Evolutionary conservation across 1,139 yeast genomes (phyloP), one percentile per base, ranked within the genome.

Genomic region (Torulaspora pretoriensis): DNA sequence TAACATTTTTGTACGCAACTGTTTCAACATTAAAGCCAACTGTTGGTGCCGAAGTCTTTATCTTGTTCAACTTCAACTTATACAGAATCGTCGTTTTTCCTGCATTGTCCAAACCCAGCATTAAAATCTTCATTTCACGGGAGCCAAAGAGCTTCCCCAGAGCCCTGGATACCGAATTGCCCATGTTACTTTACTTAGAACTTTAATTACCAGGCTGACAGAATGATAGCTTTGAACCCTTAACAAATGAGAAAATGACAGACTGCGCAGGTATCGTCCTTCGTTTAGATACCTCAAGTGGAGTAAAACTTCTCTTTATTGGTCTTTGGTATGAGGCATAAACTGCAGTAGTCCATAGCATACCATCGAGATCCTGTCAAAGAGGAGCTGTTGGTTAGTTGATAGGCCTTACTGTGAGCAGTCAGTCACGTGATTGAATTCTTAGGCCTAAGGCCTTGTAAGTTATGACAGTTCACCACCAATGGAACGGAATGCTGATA

Each of bases 11-110:
- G 66, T 84, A 90, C 50, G 85, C 81, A 55, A 90, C 89, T 7
- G 96, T 87, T 67, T 90, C 97, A 46, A 89, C 96, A 67, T 89
- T 89, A 70, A 87, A 90, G 1, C 96, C 97, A 23, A 89, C 96
- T 0, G 96, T 90, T 22, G 96, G 97, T 5, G 87, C 95, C 1
- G 96, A 86, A 40, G 85, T 80, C 51, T 83, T 80, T 40, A 72
- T 68, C 47, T 57, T 62, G 45, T 59, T 60, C 40, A 60, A 43
- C 43, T 56, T 60, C 46, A 65, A 51, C 46, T 62, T 64, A 45
- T 64, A 65, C n/a, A 65, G 48, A 35, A 65, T 65, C 3, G 68
- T 86, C 10, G 96, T 88, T 66, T 88, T 88, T 41, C 96, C 96
- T 3, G 96, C 96, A 55, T 88, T 87, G 64, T 88, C 96, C 52